Base-by-base conservation (phyloP, 2,329 filamentous ascomycete genomes). In the Amauroascus verrucosus region DNA sequence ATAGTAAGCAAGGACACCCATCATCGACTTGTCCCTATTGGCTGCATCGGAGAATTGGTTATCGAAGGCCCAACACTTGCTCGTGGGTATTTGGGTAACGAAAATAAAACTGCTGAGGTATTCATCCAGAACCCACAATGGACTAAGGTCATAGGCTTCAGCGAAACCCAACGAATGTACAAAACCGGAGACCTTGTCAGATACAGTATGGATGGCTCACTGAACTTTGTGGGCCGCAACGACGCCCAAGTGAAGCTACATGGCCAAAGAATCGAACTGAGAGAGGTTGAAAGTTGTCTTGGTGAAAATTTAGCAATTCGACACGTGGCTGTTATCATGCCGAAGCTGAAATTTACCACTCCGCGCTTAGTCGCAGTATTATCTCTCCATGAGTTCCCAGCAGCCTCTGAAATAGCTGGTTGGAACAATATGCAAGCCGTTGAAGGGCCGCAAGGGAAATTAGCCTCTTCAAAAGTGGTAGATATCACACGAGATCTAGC, bases 121-220 rank as follows among this genome's bases (percentile, higher is more conserved):
- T 38, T 38, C n/a, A 38, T 38, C 9, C 3, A 38, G 6, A 38
- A 18, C 35, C 35, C 35, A 4, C 13, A 38, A 9, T 38, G 35
- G 35, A n/a, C n/a, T 4, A 9, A 18, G 2, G 35, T n/a, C 35
- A 16, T 18, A 18, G 35, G 35, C 14, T 24, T 32, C 13, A 11
- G 38, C 20, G 30, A 76, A 2, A 18, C 35, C 9, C 14, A 38
- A 18, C 35, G 94, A 0, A 35, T 59, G 8, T 96, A 96, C 66
- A 79, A 86, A 24, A 95, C 89, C 0, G 89, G 89, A 0, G 90
- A 96, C 67, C 88, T 85, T 63, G 89, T 86, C 2, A 77, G 79
- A 22, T 76, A 95, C 48, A 75, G 77, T 38, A 38, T 9, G 3
- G 35, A 38, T 38, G 35, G 35, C n/a, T 38, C 35, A 18, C 9